phyloP scores from a whole-genome alignment of 345 rosid species.

The Turnera subulata region DNA sequence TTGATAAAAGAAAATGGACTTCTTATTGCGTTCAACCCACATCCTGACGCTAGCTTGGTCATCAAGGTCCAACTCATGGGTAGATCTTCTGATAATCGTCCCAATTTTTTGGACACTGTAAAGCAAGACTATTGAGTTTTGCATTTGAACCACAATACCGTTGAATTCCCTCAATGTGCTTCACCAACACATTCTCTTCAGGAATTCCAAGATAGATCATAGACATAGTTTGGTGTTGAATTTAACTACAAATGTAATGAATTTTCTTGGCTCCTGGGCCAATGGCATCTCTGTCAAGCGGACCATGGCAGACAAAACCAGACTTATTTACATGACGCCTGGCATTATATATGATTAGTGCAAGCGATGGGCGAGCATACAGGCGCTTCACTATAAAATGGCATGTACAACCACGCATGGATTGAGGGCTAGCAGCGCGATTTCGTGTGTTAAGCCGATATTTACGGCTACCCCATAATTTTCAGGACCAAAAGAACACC shows the following conservation, averaged over 20 bases:
- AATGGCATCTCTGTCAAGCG: conserved; percentile 89
- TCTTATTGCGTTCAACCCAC: conserved; percentile 89
- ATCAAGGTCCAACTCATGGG: conserved; percentile 88
- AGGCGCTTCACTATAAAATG: conserved; percentile 84
- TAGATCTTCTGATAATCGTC: conserved; percentile 77
- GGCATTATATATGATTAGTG: conserved; percentile 69
- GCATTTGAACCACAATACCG: conserved; percentile 74
- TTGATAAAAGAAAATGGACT: conserved; percentile 80
- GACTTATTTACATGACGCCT: conserved; percentile 83
- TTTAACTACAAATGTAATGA: conserved; percentile 78
- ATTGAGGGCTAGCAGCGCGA: conserved; percentile 88
- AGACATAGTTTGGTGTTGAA: conserved; percentile 84
- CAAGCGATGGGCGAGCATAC: conserved; percentile 73
- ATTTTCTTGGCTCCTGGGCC: conserved; percentile 94
- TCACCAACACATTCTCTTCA: conserved; percentile 87
- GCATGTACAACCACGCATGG: conserved; percentile 94
- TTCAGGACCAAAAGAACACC: conserved; percentile 99
- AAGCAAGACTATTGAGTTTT: conserved; percentile 65
- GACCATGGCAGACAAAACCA: conserved; percentile 88
- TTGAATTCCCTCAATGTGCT: conserved; percentile 92
- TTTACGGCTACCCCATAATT: conserved; percentile 88
- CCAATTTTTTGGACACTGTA: conserved; percentile 92
- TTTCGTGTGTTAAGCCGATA: conserved; percentile 81
- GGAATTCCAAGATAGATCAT: conserved; percentile 97
- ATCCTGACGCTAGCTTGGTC: conserved; percentile 84